These are phyloP conservation scores for Bipolaris sorokiniana DNA, from an alignment of 2,329 filamentous ascomycete genomes.

Conservation along the genomic window DNA sequence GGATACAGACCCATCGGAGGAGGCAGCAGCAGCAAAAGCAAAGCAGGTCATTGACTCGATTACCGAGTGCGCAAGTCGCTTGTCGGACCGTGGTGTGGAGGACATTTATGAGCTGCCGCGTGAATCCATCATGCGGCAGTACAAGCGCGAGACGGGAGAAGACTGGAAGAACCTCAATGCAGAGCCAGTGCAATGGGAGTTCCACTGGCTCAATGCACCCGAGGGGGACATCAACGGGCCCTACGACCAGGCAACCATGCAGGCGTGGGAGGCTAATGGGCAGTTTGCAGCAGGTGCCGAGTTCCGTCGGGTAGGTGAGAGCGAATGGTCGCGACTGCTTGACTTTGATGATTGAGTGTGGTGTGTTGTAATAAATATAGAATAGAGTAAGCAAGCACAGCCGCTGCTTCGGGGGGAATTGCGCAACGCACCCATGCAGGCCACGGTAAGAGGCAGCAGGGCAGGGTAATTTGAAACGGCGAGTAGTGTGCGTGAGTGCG, in stretches of 20 bases:
- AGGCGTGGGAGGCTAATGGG: conserved; percentile 86
- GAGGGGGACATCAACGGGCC: conserved; percentile 84
- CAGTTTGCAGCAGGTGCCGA: conserved; percentile 91
- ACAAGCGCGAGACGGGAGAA: conserved; percentile 83
- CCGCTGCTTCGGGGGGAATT: background rate
- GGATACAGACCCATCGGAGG: conserved; percentile 63
- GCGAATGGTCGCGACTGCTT: conserved; percentile 52
- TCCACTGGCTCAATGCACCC: conserved; percentile 86
- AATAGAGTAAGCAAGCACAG: background rate
- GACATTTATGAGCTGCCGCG: conserved; percentile 93
- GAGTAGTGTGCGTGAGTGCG: too few species aligned
- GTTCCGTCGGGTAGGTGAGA: conserved; percentile 52
- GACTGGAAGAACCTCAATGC: conserved; percentile 70
- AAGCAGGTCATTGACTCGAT: conserved; percentile 79
- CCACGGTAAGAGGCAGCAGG: background rate
- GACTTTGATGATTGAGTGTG: conserved; percentile 43
- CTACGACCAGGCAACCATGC: conserved; percentile 84
- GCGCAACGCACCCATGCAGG: background rate
- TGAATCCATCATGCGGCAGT: conserved; percentile 82
- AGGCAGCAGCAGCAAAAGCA: conserved; percentile 72
- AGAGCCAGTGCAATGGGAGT: conserved; percentile 74
- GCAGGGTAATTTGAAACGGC: background rate
- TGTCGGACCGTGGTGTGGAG: conserved; percentile 80
- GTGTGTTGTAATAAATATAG: background rate
- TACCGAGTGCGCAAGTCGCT: conserved; percentile 86